Percentiles rank a stretch among this genome's conserved stretches.
Evolutionary conservation across 805 yeast genomes (phyloP).

Genomic region (Pichia sporocuriosa): DNA sequence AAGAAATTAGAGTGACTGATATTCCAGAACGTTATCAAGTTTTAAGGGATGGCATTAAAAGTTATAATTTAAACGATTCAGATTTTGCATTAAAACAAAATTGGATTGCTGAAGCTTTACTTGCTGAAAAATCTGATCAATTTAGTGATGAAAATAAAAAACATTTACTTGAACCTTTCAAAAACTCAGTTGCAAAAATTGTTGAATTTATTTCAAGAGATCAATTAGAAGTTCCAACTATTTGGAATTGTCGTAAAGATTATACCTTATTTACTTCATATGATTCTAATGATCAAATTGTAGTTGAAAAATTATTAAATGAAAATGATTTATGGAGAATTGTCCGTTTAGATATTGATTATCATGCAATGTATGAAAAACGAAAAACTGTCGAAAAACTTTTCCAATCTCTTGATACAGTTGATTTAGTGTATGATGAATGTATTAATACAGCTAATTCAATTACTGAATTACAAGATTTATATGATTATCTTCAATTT

Average conservation of each 20-base stretch:
- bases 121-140: constrained; percentile 46
- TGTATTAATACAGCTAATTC: constrained; percentile 48
- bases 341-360: constrained; percentile 79
- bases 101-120: constrained; percentile 71
- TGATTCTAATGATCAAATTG: constrained; percentile 33
- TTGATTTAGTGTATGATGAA: constrained; percentile 53
- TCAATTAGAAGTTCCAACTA: constrained; percentile 85
- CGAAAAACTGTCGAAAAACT: constrained; percentile 50
- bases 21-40: constrained; percentile 89
- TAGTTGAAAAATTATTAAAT: constrained; percentile 46
- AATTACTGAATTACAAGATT: constrained; percentile 79
- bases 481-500: constrained; percentile 77
- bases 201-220: constrained; percentile 70
- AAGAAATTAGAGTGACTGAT: constrained; percentile 77
- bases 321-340: constrained; percentile 93
- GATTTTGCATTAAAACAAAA: constrained; percentile 67
- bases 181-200: constrained; percentile 62
- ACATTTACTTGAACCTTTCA: constrained; percentile 44
- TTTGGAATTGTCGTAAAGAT: constrained; percentile 93
- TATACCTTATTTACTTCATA: constrained; percentile 55
- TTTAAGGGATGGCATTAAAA: constrained; percentile 57
- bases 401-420: constrained; percentile 44
- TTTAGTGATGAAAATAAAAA: constrained; percentile 32
- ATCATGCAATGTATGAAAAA: constrained; percentile 76
- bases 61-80: constrained; percentile 59